These are phyloP conservation scores for Mortierella sp. DNA, from an alignment of 371 early-diverging fungal species.

Conservation along the genomic window DNA sequence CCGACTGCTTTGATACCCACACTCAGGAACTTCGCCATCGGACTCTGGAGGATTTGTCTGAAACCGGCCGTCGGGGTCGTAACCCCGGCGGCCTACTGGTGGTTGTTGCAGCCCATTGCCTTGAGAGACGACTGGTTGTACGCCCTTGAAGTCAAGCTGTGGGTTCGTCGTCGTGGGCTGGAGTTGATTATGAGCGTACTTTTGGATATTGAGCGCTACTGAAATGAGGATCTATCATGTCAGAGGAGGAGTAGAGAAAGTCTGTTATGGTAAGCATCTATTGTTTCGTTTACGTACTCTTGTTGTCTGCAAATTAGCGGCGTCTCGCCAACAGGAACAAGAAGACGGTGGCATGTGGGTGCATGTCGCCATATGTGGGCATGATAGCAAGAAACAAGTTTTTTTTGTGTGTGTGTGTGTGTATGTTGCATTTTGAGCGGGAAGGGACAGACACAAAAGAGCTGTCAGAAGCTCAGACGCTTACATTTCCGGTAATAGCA, in stretches of 20 bases:
- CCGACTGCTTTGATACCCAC: conserved; percentile 19
- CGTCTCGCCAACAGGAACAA: background rate
- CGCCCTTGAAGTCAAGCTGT: too few species aligned
- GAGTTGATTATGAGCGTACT: conserved; percentile 62
- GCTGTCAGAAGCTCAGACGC: conserved; percentile 12
- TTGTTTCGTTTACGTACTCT: too few species aligned
- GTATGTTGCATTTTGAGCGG: background rate
- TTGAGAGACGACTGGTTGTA: too few species aligned
- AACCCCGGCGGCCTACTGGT: too few species aligned
- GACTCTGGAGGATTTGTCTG: too few species aligned
- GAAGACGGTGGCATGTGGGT: background rate
- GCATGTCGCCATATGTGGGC: background rate
- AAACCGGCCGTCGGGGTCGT: too few species aligned
- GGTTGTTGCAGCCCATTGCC: too few species aligned
- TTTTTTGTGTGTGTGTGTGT: too few species aligned
- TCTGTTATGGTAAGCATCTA: background rate
- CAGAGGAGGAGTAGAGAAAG: conserved; percentile 1
- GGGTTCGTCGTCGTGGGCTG: conserved; percentile 20
- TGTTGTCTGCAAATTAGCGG: background rate
- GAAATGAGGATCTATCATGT: conserved; percentile 71
- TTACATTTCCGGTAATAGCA: conserved; percentile 72
- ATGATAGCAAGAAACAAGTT: background rate
- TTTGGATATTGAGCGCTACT: conserved; percentile 77
- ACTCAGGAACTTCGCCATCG: too few species aligned
- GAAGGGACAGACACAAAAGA: background rate